Base-by-base conservation (phyloP, 2,329 filamentous ascomycete genomes). In the Diaporthe sp. region DNA sequence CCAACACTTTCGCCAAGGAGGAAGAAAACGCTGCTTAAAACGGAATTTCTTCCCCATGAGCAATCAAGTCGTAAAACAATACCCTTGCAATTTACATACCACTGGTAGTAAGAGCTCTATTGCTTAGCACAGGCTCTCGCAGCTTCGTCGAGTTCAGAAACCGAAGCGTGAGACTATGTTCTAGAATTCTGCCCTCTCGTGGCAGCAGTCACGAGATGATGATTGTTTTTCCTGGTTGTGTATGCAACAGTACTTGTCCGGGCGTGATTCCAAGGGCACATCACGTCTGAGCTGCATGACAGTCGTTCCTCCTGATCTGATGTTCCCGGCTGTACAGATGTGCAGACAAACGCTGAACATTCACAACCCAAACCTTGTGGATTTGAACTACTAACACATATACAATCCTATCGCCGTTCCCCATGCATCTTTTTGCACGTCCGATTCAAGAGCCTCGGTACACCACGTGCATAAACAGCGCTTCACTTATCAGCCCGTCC, bases 1-100 rank as follows among this genome's bases (percentile, higher is more conserved):
- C 91, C 50, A 91, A 91, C 75, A 92, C 91, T 0, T 93, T 93
- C 82, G 91, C 91, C 19, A 92, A 91, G 75, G 88, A 88, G 27
- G 27, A 59, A 19, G 55, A 22, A 35, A 58, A 78, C 44, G 15
- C 44, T 27, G 61, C 61, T n/a, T 80, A 50, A 78, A 76, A 39
- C 56, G 42, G 15, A 25, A 25, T 10, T 4, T 13, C 19, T 50
- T 50, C 15, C 39, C 22, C 6, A 27, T 30, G 22, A 4, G 61
- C 3, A 25, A 35, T 12, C 22, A n/a, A 50, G 22, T 35, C 12
- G 39, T 47, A 32, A 51, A 30, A 37, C 37, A 17, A 37, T 37
- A 66, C 44, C 63, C 30, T 66, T 22, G 8, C 22, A 27, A 19
- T 6, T 32, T 27, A 17, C 2, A 17, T 19, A 27, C 27, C 2